phyloP scores from a whole-genome alignment of 2,329 filamentous ascomycete species.

The Fusarium temperatum region DNA sequence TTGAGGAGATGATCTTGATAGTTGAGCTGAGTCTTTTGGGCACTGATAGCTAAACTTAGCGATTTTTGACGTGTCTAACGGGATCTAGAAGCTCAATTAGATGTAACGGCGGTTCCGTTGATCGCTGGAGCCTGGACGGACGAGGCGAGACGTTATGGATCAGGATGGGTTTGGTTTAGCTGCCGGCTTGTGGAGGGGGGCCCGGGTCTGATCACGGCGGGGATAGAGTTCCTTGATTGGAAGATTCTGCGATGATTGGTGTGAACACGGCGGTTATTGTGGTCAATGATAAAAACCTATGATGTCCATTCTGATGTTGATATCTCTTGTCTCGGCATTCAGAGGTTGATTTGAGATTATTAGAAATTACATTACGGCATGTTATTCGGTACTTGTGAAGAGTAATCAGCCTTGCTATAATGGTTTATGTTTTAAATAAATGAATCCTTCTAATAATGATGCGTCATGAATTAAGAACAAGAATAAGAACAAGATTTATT shows the following conservation, averaged over 20 bases:
- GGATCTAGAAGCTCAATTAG: conserved; percentile 9
- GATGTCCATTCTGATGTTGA: not conserved
- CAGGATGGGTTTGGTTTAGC: conserved; percentile 3
- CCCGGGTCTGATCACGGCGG: not conserved
- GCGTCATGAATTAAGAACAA: conserved; percentile 12
- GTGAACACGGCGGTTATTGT: not conserved
- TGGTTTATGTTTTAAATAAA: conserved; percentile 4
- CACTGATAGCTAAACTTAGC: not conserved
- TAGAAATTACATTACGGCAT: not conserved
- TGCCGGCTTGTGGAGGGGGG: not conserved
- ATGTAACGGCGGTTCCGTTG: not conserved
- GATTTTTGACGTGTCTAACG: conserved; percentile 4
- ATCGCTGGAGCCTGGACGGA: not conserved
- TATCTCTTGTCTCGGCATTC: not conserved
- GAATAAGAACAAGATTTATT: conserved; percentile 17
- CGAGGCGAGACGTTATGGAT: conserved; percentile 9
- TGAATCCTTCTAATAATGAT: conserved; percentile 13
- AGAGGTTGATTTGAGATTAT: not conserved
- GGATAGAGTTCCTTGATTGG: conserved; percentile 16
- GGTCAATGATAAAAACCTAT: not conserved
- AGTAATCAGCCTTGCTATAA: not conserved
- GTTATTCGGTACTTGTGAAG: not conserved
- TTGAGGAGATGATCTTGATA: not conserved
- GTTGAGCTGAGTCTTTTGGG: not conserved
- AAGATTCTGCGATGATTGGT: not conserved